Base-by-base conservation (phyloP, 177 flowering plant species). In the Vitis hybrid region DNA sequence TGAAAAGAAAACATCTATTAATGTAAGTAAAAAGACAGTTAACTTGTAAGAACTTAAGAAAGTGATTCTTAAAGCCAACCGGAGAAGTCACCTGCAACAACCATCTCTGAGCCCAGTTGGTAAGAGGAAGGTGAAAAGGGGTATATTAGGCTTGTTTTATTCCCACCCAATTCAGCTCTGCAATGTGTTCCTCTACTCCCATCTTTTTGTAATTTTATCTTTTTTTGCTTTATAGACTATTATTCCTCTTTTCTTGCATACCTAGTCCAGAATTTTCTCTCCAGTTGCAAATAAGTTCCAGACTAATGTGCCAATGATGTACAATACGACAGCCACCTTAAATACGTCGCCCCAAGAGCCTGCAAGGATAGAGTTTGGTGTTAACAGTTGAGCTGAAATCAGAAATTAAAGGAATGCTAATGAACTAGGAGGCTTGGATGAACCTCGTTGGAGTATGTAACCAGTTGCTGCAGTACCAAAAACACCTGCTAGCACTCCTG, bases 271-370 rank as follows among this genome's bases (percentile, higher is more conserved):
- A 76, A 95, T 80, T 76, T 87, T 95, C 83, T 95, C 98, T 56
- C 99, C 99, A 3, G 97, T 95, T 11, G 99, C 80, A 73, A 95
- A 95, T 0, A 90, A 53, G 84, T 95, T 93, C 99, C 99, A 95
- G 50, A 93, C 90, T 53, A 93, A 47, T 22, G 99, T 93, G 73
- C 99, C 99, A 14, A 95, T 74, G 72, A 95, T 75, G 77, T 95
- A 93, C 68, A 95, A 78, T 44, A 28, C 89, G 28, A 95, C 98
- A 1, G 99, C 80, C 71, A 93, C 97, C 80, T 95, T 93, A 71
- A 95, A 95, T 70, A 95, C 99, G 64, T 90, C 97, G 73, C 90
- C 95, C 99, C 99, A 93, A 44, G 98, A 86, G 79, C 97, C 99
- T 93, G 82, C 55, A 76, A 47, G 68, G 58, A 5, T 44, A 59